Conservation (phyloP, 1,284 basidiomycete genomes). For the Ganoderma resinaceum region DNA sequence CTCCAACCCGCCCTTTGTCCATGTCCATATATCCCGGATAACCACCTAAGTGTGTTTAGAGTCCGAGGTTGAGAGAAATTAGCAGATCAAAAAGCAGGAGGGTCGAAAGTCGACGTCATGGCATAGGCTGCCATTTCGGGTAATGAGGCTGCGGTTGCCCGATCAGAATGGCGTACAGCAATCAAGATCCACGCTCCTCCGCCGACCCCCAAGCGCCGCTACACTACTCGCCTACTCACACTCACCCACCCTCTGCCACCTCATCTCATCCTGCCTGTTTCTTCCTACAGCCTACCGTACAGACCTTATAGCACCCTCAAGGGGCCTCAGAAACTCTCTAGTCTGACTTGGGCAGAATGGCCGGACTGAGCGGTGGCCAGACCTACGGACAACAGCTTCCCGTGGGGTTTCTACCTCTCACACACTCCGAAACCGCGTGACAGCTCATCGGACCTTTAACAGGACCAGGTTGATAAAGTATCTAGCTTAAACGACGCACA, state of each 20-base stretch:
- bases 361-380: slow-evolving; percentile 27
- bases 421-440: slow-evolving; percentile 14
- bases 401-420: slow-evolving; percentile 27
- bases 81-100: not conserved
- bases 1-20: not conserved
- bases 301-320: not conserved
- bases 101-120: not conserved
- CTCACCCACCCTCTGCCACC: not conserved
- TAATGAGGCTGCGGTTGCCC: not conserved
- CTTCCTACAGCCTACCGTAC: not conserved
- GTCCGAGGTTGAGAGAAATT: not conserved
- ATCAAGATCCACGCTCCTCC: slow-evolving; percentile 2
- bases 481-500: slow-evolving; percentile 62
- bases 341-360: slow-evolving; percentile 22
- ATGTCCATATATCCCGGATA: not conserved
- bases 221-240: not conserved
- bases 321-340: no score
- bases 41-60: not conserved
- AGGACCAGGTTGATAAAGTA: slow-evolving; percentile 51
- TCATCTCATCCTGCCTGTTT: not conserved
- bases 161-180: slow-evolving; percentile 10
- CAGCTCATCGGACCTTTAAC: slow-evolving; percentile 13
- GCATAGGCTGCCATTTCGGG: not conserved
- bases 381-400: slow-evolving; percentile 41
- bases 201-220: slow-evolving; percentile 3